Percentiles rank a stretch among this genome's conserved stretches.
Conservation (phyloP, 306 rosid species). For the Quercus variabilis region DNA sequence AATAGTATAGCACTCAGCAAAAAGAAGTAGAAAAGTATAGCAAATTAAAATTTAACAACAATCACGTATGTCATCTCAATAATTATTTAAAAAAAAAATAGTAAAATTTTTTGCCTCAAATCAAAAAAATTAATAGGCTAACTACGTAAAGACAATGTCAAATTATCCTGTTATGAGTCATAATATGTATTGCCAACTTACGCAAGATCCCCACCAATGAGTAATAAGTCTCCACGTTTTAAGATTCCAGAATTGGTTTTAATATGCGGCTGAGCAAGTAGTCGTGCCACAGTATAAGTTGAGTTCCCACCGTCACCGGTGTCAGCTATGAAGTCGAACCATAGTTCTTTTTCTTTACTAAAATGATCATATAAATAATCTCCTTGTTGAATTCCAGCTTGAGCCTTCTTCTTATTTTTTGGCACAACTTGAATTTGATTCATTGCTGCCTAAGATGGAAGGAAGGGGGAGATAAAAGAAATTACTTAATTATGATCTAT, state of each 20-base stretch:
- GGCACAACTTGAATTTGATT: slow-evolving; percentile 5
- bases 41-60: too few species aligned
- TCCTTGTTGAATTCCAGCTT: slow-evolving; percentile 46
- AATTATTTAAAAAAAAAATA: too few species aligned
- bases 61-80: too few species aligned
- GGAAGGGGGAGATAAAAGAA: slow-evolving; percentile 7
- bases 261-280: slow-evolving; percentile 79
- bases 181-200: slow-evolving; percentile 40
- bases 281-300: slow-evolving; percentile 80
- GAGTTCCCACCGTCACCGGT: slow-evolving; percentile 99
- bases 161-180: background rate
- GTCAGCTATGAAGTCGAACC: slow-evolving; percentile 99
- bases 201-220: slow-evolving; percentile 99
- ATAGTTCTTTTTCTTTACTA: slow-evolving; percentile 63
- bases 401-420: slow-evolving; percentile 24
- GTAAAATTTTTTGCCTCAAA: too few species aligned
- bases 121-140: too few species aligned
- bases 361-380: slow-evolving; percentile 69
- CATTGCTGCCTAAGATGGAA: slow-evolving; percentile 83
- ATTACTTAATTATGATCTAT: background rate
- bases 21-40: too few species aligned
- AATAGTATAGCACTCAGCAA: too few species aligned
- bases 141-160: too few species aligned
- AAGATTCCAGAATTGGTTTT: slow-evolving; percentile 34
- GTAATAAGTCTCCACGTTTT: slow-evolving; percentile 76